phyloP scores from a whole-genome alignment of 345 rosid species.

The Xanthoceras sorbifolium region DNA sequence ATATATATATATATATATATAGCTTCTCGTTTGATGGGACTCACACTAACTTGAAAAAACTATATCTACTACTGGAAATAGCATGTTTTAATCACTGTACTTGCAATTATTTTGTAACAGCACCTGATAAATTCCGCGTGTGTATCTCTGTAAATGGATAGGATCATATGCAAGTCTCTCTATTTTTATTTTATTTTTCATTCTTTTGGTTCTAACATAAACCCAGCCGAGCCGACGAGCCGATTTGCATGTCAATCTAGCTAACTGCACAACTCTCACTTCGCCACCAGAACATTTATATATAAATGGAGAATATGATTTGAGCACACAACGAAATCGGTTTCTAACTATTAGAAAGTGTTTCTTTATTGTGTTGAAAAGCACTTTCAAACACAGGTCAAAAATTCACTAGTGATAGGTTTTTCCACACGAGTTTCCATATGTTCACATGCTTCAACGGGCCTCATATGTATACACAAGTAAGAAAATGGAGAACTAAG shows the following conservation, averaged over 20 bases:
- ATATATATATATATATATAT: no score
- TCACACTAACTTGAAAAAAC: neutral
- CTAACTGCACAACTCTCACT: neutral
- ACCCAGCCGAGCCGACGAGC: neutral
- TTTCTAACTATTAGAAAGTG: neutral
- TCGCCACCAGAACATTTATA: no score
- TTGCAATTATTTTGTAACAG: neutral
- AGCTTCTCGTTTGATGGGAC: constrained; percentile 3
- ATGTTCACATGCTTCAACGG: no score
- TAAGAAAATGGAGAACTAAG: neutral
- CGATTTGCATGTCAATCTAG: neutral
- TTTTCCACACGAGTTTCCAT: neutral
- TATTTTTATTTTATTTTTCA: neutral
- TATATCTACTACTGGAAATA: no score
- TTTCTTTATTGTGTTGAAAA: no score
- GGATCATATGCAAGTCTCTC: neutral
- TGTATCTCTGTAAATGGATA: neutral
- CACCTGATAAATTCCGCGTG: neutral
- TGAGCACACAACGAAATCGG: no score
- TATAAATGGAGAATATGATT: no score
- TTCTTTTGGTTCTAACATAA: neutral
- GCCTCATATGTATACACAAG: no score
- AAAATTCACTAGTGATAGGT: neutral
- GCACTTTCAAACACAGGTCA: neutral
- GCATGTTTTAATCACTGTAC: neutral